Percentiles rank a stretch among this genome's conserved stretches.
phyloP scores from a whole-genome alignment of 164 flowering plant genomes.

The Liquidambar formosana region DNA sequence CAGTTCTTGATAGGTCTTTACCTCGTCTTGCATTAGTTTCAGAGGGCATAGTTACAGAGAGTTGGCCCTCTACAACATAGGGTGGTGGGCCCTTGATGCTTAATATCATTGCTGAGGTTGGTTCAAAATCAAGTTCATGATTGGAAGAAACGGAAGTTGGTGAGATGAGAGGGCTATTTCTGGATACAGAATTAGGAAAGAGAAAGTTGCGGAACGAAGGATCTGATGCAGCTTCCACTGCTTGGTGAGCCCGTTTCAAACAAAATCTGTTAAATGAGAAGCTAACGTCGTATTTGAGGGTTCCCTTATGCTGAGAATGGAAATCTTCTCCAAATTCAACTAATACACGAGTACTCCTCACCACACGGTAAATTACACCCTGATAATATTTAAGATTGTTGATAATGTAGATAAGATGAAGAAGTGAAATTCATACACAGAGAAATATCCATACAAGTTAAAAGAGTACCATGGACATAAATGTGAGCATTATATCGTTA shows the following conservation, averaged over 20 bases:
- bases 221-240: conserved; percentile 31
- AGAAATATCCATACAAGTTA: background rate
- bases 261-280: conserved; percentile 51
- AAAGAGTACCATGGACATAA: too few relatives aligned
- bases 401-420: background rate
- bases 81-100: conserved; percentile 27
- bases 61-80: conserved; percentile 29
- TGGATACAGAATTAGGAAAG: conserved; percentile 22
- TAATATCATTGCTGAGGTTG: conserved; percentile 23
- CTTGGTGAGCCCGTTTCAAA: conserved; percentile 44
- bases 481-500: too few relatives aligned
- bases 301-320: too few relatives aligned
- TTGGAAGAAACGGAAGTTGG: background rate
- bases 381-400: conserved; percentile 4
- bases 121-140: conserved; percentile 4
- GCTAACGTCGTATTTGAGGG: conserved; percentile 33
- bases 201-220: conserved; percentile 25
- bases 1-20: too few relatives aligned
- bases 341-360: conserved; percentile 20
- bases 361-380: conserved; percentile 35
- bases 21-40: background rate
- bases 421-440: background rate
- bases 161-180: background rate
- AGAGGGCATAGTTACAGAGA: too few relatives aligned
- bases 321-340: conserved; percentile 46